Evolutionary conservation across 2,329 filamentous ascomycete genomes (phyloP), one percentile per base, ranked within the genome.

Genomic region (Fusarium sp.): DNA sequence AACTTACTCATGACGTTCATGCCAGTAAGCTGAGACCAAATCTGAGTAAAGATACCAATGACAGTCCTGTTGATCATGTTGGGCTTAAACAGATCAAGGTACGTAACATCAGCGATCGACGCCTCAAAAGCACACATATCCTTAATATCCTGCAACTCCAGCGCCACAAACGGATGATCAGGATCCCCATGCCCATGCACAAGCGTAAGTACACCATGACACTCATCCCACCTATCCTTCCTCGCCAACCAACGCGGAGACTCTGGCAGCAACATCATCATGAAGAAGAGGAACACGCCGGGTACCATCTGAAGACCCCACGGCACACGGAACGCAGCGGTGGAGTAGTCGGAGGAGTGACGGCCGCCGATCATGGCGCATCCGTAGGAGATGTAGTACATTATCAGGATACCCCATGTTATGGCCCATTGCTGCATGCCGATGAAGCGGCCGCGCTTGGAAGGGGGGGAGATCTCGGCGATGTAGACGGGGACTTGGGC

Each of bases 91-190:
- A 96, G 86, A 78, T 95, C 92, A 4, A 90, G 73, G 78, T 93
- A 94, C 14, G 88, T 89, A 25, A 93, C 91, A 72, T 94, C 87
- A 19, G 89, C 84, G 78, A 93, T 92, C 31, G 86, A 83, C 23
- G 89, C 87, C 80, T 96, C 93, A 70, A 95, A 92, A 56, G 93
- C 91, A 75, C 92, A 88, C 80, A 90, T 91, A 42, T 92, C 89
- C 71, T 89, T 88, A 78, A 96, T 95, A 72, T 95, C 92, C 25
- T 89, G 83, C 78, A 93, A 83, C 79, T 96, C 93, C 84, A 86
- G 15, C 82, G 81, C 44, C 15, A 95, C 93, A 72, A 93, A 92
- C 0, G 89, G 87, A 44, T 88, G 88, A 75, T 90, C 85, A 4
- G 84, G 82, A 69, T 94, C 88, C 4, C 92, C 92, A 60, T 91